Evolutionary conservation across 176 grass and related monocot genomes (phyloP), one percentile per base, ranked within the genome.

Genomic region (Ensete ventricosum): DNA sequence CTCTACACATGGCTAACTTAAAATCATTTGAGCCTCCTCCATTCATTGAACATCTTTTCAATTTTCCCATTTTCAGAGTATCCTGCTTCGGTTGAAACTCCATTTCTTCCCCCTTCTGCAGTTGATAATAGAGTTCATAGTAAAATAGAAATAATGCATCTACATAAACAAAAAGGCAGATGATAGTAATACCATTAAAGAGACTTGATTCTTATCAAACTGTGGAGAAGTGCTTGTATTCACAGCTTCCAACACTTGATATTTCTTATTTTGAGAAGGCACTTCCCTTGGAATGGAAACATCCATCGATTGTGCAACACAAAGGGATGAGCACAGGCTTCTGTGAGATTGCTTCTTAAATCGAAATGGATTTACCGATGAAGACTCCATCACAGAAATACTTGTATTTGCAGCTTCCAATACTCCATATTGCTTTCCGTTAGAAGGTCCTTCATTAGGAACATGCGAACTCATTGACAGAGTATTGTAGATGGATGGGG

Each of bases 131-230:
- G 24, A 29, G 59, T 21, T 26, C 48, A 49, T 14, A 49, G 9
- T 62, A 14, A 64, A 19, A 69, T 9, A 74, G 27, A 51, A 24
- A 65, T 52, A 13, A 75, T 14, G 1, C 1, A 20, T 8, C 48
- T 9, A 63, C 16, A 1, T 11, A 74, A 14, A 26, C 53, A 29
- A 76, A 60, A n/a, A 27, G 74, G 8, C 5, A 19, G 13, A 78
- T 23, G 12, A 52, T 25, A 62, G 64, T 19, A 48, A 76, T 96
- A 96, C 92, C 83, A 24, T 48, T 24, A 67, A 43, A 76, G 89
- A 81, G 9, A 77, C 73, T 55, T 88, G 85, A 85, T 90, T 88
- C n/a, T 83, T 73, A 73, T 84, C 85, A 66, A 85, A 16, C 50
- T 52, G 14, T 19, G 79, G n/a, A 1, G 27, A 69, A 79, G 72